Base-by-base conservation (phyloP, 2,329 filamentous ascomycete species). In the Eutypella sp. region DNA sequence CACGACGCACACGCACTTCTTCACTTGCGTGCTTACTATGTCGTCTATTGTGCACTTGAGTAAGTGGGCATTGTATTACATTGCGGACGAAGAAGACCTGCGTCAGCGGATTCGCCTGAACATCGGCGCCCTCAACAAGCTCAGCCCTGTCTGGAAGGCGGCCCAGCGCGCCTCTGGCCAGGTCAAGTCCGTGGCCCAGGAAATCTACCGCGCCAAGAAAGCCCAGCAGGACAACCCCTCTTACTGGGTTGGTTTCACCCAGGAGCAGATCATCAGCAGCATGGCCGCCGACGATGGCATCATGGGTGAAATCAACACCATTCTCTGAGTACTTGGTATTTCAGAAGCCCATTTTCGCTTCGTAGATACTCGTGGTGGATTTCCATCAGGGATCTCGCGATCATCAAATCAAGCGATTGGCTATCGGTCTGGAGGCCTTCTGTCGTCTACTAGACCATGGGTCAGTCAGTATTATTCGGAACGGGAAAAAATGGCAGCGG, bases 1-100 rank as follows among this genome's bases (percentile, higher is more conserved):
- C 2, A 74, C 84, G 4, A 81, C 80, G 25, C 89, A 95, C 66
- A 90, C 82, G 0, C 88, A 89, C 47, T 91, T 92, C 67, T 90
- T 93, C 68, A 87, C 85, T 27, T 93, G 88, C 60, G 84, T 87
- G 33, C 72, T 93, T 41, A 87, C 87, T 2, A 72, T 92, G 44
- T 86, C 85, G 16, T 88, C 87, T 6, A 86, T 91, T 55, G 85
- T 92, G 4, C 87, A 93, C 58, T 74, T 95, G 20, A 88, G 85
- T 45, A 87, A 87, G 51, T 95, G 89, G 81, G 84, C 72, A 44
- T 71, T 84, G 18, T 79, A 79, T 59, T 79, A 78, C 44, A 72
- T 84, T 40, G 74, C 75, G 49, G 76, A 81, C 55, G 82, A 83
- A 58, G 82, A 82, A 50, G 80, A 80, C 57, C 74, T 85, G 53